Conservation (phyloP, 2,329 filamentous ascomycete genomes). For the Trichophyton simii region DNA sequence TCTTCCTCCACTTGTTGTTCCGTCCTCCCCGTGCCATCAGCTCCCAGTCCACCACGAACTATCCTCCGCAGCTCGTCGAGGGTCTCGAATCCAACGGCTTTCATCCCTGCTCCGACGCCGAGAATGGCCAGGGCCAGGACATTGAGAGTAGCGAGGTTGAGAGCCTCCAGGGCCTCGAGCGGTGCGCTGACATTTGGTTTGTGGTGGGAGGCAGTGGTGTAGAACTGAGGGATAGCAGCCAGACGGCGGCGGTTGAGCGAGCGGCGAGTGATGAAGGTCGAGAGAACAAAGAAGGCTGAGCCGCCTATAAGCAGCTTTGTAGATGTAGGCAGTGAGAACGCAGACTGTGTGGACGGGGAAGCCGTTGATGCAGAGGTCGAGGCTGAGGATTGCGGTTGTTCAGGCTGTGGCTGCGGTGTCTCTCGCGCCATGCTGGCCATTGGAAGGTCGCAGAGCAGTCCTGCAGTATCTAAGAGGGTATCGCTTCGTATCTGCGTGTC, state of each 20-base stretch:
- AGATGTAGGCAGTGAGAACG: neutral
- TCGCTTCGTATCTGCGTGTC: neutral
- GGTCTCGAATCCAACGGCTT: conserved; percentile 62
- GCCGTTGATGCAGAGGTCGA: conserved; percentile 2
- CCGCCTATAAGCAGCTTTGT: conserved; percentile 56
- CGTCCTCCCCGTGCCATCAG: conserved; percentile 44
- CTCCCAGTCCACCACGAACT: conserved; percentile 46
- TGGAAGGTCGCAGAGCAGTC: neutral
- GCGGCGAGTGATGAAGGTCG: conserved; percentile 58
- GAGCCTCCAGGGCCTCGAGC: conserved; percentile 65
- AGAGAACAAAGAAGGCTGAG: conserved; percentile 60
- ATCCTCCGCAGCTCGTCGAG: conserved; percentile 51
- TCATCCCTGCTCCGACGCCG: conserved; percentile 58
- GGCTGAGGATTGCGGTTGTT: neutral
- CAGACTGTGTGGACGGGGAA: conserved; percentile 4
- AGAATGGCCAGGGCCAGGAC: conserved; percentile 65
- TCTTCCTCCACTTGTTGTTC: conserved; percentile 41
- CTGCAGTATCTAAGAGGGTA: neutral
- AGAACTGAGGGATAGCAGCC: conserved; percentile 57
- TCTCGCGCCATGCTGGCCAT: neutral
- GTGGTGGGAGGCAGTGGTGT: conserved; percentile 39
- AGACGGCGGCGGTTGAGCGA: conserved; percentile 52
- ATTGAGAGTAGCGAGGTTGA: conserved; percentile 79
- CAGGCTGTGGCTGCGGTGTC: neutral
- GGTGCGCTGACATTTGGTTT: conserved; percentile 45